A percentile compares a stretch with the other conserved stretches of the same genome.
These are phyloP conservation scores for Aspergillus sp. DNA, from an alignment of 2,329 filamentous ascomycete species.

Conservation along the genomic window DNA sequence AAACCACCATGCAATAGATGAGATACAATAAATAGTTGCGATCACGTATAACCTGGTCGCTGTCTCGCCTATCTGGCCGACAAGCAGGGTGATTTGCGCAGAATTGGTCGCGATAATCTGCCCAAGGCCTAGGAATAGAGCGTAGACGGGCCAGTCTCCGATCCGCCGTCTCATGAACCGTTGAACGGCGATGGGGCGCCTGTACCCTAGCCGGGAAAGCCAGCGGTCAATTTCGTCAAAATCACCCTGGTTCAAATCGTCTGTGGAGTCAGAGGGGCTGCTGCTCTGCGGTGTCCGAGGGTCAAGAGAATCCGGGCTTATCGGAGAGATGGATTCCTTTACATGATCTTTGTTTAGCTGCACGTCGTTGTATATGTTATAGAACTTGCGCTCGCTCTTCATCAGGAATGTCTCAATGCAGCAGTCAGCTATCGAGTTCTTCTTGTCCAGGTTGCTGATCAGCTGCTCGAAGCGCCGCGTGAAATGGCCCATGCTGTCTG, in stretches of 20 bases:
- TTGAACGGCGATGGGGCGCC: too few species aligned
- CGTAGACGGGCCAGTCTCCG: slow-evolving; percentile 65
- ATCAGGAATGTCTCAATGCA: slow-evolving; percentile 67
- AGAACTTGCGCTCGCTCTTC: slow-evolving; percentile 42
- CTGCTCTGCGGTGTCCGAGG: too few species aligned
- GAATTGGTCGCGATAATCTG: slow-evolving; percentile 67
- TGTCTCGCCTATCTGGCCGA: slow-evolving; percentile 62
- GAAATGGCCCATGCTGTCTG: slow-evolving; percentile 64
- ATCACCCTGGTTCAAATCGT: too few species aligned
- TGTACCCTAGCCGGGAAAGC: too few species aligned
- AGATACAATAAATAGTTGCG: slow-evolving; percentile 58
- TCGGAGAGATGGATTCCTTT: too few species aligned
- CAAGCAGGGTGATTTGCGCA: slow-evolving; percentile 63
- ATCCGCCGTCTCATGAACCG: slow-evolving; percentile 56
- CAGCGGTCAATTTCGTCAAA: slow-evolving; percentile 48
- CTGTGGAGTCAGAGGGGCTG: too few species aligned
- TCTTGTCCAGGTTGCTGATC: slow-evolving; percentile 46
- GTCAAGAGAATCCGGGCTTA: too few species aligned
- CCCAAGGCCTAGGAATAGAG: slow-evolving; percentile 61
- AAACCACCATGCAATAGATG: slow-evolving; percentile 63
- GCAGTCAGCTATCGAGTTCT: slow-evolving; percentile 54
- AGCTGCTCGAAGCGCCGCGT: slow-evolving; percentile 54
- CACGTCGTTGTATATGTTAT: too few species aligned
- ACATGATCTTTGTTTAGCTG: too few species aligned
- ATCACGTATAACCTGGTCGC: slow-evolving; percentile 63